These are phyloP conservation scores for Podospora anserina DNA, from an alignment of 495 filamentous ascomycete genomes.

Conservation along the genomic window DNA sequence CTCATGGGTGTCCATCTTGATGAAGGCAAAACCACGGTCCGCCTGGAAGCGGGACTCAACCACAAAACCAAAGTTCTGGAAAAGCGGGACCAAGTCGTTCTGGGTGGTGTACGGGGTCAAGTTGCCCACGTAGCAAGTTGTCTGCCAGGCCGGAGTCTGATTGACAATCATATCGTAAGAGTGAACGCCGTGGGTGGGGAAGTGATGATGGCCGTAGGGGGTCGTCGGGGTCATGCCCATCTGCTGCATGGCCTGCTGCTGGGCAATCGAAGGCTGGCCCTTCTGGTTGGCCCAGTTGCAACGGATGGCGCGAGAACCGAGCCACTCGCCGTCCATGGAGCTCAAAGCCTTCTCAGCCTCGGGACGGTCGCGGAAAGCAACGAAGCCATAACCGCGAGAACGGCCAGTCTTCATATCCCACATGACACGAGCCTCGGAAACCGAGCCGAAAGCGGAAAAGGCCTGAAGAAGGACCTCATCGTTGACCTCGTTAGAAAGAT, in stretches of 20 bases:
- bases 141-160: constrained; percentile 99
- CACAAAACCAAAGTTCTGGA: constrained; percentile 98
- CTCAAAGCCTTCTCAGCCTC: constrained; percentile 96
- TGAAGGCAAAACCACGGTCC: constrained; percentile 95
- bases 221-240: constrained; percentile 99
- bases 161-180: constrained; percentile 97
- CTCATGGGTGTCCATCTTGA: constrained; percentile 99
- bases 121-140: constrained; percentile 97
- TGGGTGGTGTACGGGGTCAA: constrained; percentile 97
- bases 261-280: constrained; percentile 95
- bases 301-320: constrained; percentile 95
- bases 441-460: constrained; percentile 92
- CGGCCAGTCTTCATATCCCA: constrained; percentile 99
- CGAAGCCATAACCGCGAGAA: constrained; percentile 96
- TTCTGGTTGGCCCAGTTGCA: constrained; percentile 99
- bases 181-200: constrained; percentile 93
- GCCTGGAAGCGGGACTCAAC: constrained; percentile 97
- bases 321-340: constrained; percentile 99
- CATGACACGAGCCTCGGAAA: constrained; percentile 99
- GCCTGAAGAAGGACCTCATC: constrained; percentile 93
- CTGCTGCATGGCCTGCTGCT: constrained; percentile 93
- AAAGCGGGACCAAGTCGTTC: constrained; percentile 90
- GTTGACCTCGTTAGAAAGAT: constrained; percentile 98
- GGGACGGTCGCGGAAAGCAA: constrained; percentile 89
- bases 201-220: constrained; percentile 94